Base-by-base conservation (phyloP, 2,329 filamentous ascomycete species). In the Colletotrichum liriopes region DNA sequence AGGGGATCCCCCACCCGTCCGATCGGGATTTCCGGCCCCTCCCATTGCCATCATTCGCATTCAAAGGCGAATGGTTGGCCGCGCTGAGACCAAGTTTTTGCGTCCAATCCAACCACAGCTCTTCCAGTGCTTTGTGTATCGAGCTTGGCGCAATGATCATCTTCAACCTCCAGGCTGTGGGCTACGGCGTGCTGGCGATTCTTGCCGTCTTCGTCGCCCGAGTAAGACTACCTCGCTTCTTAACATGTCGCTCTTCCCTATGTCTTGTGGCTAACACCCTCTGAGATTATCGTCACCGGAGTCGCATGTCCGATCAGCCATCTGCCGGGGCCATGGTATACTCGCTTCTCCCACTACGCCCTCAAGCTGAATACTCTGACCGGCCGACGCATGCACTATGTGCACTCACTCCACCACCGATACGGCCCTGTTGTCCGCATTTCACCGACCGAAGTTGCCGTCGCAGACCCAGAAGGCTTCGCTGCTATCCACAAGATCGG, bases 361-460 rank as follows among this genome's bases (percentile, higher is more conserved):
- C 56, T 67, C 49, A 71, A 62, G 35, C 88, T 84, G 81, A 9
- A 63, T 29, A 61, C 29, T 12, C 56, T 71, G 14, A 58, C 39
- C 12, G 68, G 68, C 14, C 63, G 64, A 14, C 63, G 65, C 5
- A 71, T 89, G 2, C 77, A 80, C 55, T 90, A 91, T 72, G 84
- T 91, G 35, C 89, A 92, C 73, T 66, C 74, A 0, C 81, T 91
- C 16, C 90, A 92, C 76, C 75, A 82, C 60, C 79, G 77, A 54
- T 90, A 91, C 72, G 78, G 78, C 0, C 77, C 76, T 11, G 67
- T 79, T 7, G 78, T 80, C 20, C 76, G 78, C 35, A 73, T 78
- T 11, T 67, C 62, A 23, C 78, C 78, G 2, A 73, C 75, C 29
- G 74, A 77, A 12, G 73, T 80, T 20, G 72, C 68, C 54, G 61